Conservation (phyloP, 164 flowering plant genomes). For the Stephania yunnanensis region DNA sequence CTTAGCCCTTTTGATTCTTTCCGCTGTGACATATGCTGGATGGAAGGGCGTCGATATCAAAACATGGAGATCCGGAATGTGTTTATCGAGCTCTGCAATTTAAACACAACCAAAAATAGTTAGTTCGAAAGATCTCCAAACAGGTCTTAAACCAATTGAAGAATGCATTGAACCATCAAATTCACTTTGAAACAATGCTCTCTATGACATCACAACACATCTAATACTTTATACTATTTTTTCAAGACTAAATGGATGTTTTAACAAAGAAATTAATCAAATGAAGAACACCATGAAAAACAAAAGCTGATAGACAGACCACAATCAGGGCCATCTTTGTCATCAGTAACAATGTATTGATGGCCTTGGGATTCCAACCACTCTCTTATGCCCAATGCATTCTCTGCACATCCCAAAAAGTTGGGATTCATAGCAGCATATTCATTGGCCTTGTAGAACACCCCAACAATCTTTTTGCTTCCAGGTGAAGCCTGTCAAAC, state of each 20-base stretch:
- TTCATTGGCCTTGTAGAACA: constrained; percentile 91
- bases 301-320: constrained; percentile 37
- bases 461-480: constrained; percentile 93
- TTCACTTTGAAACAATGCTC: too few species aligned
- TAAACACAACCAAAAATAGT: background rate
- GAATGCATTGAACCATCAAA: background rate
- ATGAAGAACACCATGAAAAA: background rate
- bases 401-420: constrained; percentile 81
- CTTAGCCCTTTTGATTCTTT: constrained; percentile 87
- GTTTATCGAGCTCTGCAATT: constrained; percentile 89
- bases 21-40: constrained; percentile 94
- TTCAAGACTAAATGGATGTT: too few species aligned
- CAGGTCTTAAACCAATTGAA: background rate
- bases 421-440: constrained; percentile 84
- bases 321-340: constrained; percentile 89
- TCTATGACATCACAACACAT: too few species aligned
- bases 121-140: background rate
- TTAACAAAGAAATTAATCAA: too few species aligned
- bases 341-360: constrained; percentile 92
- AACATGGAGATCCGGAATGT: constrained; percentile 87
- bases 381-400: constrained; percentile 68
- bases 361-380: constrained; percentile 99
- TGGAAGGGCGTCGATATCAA: constrained; percentile 94
- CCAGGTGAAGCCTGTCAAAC: constrained; percentile 62
- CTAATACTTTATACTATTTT: background rate